A percentile compares a stretch with the other conserved stretches of the same genome.
Evolutionary conservation across 1,284 basidiomycete species (phyloP).

Genomic region (Meripilus lineatus): DNA sequence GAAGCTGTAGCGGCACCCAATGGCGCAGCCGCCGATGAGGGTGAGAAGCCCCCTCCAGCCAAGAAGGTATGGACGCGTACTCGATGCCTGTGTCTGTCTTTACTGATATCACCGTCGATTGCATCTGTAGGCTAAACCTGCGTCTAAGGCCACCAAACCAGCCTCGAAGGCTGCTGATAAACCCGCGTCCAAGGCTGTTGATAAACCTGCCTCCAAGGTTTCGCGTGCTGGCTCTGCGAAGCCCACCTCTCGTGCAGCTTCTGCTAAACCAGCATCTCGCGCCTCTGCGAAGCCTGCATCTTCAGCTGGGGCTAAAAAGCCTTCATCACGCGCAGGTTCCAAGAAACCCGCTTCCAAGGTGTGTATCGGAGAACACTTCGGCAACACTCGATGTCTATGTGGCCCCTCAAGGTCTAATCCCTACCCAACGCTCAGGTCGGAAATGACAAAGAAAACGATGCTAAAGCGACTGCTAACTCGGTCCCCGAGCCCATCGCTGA

Average conservation of each 20-base stretch:
- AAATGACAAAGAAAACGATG: conserved; percentile 24
- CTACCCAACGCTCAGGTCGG: conserved; percentile 13
- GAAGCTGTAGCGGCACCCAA: conserved; percentile 24
- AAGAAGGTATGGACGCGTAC: conserved; percentile 25
- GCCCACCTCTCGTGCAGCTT: conserved; percentile 22
- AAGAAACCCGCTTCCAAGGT: conserved; percentile 30
- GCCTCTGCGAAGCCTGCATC: conserved; percentile 29
- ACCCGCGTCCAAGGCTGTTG: conserved; percentile 23
- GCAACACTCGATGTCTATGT: not conserved
- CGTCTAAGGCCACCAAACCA: conserved; percentile 18
- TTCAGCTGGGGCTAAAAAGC: conserved; percentile 13
- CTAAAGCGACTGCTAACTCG: conserved; percentile 16
- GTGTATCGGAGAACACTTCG: conserved; percentile 3
- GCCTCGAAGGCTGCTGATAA: conserved; percentile 24
- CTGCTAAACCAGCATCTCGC: conserved; percentile 25
- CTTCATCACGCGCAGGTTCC: conserved; percentile 26
- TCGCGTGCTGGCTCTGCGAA: conserved; percentile 25
- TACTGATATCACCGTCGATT: conserved; percentile 7
- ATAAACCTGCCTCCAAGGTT: conserved; percentile 20
- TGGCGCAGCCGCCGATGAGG: conserved; percentile 18
- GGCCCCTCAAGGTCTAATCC: conserved; percentile 7
- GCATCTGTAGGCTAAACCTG: conserved; percentile 21
- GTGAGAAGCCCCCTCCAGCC: conserved; percentile 26
- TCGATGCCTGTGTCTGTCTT: conserved; percentile 1
- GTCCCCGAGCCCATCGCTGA: conserved; percentile 31